A percentile compares a stretch with the other conserved stretches of the same genome.
Evolutionary conservation across 2,329 filamentous ascomycete species (phyloP).

Genomic region (Penicillium palitans): DNA sequence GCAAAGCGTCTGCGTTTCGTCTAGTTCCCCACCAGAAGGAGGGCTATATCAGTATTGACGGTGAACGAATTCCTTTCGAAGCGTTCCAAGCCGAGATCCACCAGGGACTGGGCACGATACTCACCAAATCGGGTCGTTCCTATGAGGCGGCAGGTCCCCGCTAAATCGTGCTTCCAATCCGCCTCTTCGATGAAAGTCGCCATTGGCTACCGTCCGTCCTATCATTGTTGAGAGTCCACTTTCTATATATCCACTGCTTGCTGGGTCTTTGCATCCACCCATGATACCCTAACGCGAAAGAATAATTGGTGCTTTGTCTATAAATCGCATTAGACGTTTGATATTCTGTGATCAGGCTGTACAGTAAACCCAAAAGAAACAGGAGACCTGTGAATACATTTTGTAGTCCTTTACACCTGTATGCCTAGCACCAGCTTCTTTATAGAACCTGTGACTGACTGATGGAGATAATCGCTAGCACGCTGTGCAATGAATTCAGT

Average conservation of each 20-base stretch:
- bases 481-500: conserved; percentile 15
- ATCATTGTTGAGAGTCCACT: not conserved
- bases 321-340: conserved; percentile 8
- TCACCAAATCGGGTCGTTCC: conserved; percentile 69
- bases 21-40: conserved; percentile 72
- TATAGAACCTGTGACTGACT: not conserved
- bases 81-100: conserved; percentile 92
- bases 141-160: conserved; percentile 62
- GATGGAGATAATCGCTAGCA: conserved; percentile 11
- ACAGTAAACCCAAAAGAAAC: conserved; percentile 10
- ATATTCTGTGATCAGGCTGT: conserved; percentile 12
- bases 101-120: conserved; percentile 75
- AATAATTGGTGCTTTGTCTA: conserved; percentile 19
- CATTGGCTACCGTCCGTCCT: conserved; percentile 4
- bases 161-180: conserved; percentile 11
- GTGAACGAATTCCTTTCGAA: conserved; percentile 81
- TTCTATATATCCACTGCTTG: conserved; percentile 16
- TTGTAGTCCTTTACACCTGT: not conserved
- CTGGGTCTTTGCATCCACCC: conserved; percentile 25
- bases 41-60: conserved; percentile 92
- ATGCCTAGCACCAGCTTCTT: not conserved
- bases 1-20: conserved; percentile 84
- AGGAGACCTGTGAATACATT: conserved; percentile 13
- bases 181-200: not conserved
- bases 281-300: conserved; percentile 38